Evolutionary conservation across 768 basidiomycete species (phyloP), one percentile per base, ranked within the genome.

Genomic region (Phaffia tasmanica): DNA sequence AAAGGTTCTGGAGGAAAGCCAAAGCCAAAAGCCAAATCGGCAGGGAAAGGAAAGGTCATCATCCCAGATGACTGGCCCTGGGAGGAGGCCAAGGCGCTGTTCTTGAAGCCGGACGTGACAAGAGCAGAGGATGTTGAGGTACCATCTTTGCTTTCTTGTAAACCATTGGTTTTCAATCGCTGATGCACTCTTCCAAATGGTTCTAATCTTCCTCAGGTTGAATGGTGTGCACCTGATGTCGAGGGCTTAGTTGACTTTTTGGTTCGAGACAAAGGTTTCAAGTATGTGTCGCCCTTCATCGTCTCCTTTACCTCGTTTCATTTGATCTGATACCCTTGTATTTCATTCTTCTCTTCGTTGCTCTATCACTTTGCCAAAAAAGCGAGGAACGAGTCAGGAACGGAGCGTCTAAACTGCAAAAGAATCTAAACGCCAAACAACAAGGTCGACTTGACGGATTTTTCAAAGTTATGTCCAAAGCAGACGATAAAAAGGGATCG

Each of bases 331-430:
- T 50, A 6, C 50, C 23, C 23, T 14, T n/a, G 5, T n/a, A 64
- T 68, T 35, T 32, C 21, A 1, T 18, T 32, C 50, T 56, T 49
- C 21, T 6, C 21, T 23, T 16, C 18, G 32, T n/a, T 21, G 23
- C n/a, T 48, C 49, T 58, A 50, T 6, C 57, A 30, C 35, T 14
- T 9, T 54, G 7, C 57, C 30, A 25, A 27, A 27, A 25, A 73
- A 98, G 94, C 71, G 95, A 98, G 80, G 95, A 99, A 14, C 86
- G 95, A 25, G 90, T 99, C 3, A 84, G 94, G 35, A 92, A 88
- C 75, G 92, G 92, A 29, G 93, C 89, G 3, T 91, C 95, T 56
- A 95, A 97, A 74, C 82, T 99, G 53, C 80, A 84, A 57, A 95
- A 92, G 72, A 87, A 83, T 76, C 79, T 97, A 59, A 85, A 83